phyloP scores from a whole-genome alignment of 73 alveolate species.

The Breviolum minutum region DNA sequence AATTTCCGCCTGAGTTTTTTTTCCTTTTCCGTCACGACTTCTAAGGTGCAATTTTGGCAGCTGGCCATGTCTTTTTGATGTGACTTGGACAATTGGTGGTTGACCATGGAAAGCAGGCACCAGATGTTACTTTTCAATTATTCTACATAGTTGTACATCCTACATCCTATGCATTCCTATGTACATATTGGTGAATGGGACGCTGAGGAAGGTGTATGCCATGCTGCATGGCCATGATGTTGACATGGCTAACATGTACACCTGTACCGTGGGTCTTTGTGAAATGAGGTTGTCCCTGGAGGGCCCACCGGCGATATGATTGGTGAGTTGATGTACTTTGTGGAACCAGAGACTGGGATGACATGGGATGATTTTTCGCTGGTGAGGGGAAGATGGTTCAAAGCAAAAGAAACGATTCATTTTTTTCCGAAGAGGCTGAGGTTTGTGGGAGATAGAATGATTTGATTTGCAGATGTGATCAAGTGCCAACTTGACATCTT shows the following conservation, averaged over 20 bases:
- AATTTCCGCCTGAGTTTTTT: neutral
- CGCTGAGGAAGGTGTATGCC: no score
- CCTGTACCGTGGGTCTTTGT: no score
- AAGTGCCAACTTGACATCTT: no score
- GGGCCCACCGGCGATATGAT: conserved; percentile 19
- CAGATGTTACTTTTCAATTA: no score
- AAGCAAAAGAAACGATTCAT: no score
- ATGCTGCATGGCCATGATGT: no score
- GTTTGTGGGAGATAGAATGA: no score
- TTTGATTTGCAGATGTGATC: no score
- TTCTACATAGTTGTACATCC: neutral
- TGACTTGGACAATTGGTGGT: neutral
- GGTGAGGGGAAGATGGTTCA: no score
- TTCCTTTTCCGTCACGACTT: neutral
- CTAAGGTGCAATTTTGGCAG: conserved; percentile 28
- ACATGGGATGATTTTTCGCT: no score
- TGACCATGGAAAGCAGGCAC: neutral
- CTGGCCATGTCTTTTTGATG: conserved; percentile 33
- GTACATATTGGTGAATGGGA: neutral
- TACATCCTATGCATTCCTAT: neutral
- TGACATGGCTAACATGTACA: no score
- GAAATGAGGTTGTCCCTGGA: neutral
- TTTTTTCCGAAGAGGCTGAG: no score
- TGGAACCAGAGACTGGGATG: neutral
- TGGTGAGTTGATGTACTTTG: neutral